phyloP scores from a whole-genome alignment of 306 rosid species.

The Castanospermum australe region DNA sequence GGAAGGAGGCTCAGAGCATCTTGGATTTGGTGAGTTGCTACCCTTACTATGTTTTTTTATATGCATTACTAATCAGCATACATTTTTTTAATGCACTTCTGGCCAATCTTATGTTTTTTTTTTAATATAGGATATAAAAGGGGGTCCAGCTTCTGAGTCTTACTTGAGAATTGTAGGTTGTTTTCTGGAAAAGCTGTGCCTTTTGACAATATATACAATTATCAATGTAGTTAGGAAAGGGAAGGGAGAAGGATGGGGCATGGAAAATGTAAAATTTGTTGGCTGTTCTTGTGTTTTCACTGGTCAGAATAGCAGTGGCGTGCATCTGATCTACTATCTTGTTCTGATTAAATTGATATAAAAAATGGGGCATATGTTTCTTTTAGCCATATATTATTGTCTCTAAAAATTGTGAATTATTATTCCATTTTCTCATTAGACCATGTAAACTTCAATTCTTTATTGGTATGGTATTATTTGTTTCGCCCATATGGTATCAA shows the following conservation, averaged over 20 bases:
- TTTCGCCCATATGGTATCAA: constrained; percentile 8
- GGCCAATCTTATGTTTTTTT: not conserved
- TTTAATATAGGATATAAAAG: not conserved
- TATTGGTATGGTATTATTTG: not conserved
- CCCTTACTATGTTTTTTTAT: not conserved
- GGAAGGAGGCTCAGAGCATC: constrained; percentile 87
- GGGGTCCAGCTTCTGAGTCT: not conserved
- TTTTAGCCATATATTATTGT: not conserved
- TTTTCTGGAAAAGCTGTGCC: not conserved
- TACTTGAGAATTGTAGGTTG: not conserved
- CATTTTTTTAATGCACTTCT: not conserved
- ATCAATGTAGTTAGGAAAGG: not conserved
- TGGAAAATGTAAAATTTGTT: not conserved
- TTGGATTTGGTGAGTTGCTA: constrained; percentile 69
- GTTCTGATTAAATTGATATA: not conserved
- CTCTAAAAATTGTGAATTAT: not conserved
- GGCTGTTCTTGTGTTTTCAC: not conserved
- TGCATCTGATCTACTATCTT: constrained; percentile 1
- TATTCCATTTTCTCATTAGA: not conserved
- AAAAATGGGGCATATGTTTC: not conserved
- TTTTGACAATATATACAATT: not conserved
- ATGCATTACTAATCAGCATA: not conserved
- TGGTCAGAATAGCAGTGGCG: not conserved
- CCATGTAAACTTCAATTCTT: not conserved
- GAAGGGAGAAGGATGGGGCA: not conserved